These are phyloP conservation scores for Oldenlandia corymbosa DNA, from an alignment of 257 asterid genomes.

Conservation along the genomic window DNA sequence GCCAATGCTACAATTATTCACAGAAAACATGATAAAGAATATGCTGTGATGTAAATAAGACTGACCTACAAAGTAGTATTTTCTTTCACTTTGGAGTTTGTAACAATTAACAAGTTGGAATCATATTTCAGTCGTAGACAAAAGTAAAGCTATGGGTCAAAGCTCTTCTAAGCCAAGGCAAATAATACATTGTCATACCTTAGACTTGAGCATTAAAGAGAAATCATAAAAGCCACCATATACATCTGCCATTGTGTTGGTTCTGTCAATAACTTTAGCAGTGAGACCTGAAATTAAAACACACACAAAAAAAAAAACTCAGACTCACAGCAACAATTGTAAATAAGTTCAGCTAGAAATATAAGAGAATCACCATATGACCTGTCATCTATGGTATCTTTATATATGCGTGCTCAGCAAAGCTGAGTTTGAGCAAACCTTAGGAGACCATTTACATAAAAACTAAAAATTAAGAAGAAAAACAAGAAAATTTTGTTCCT, in stretches of 20 bases:
- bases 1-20: too few relatives aligned
- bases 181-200: conserved; percentile 52
- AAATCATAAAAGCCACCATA: conserved; percentile 92
- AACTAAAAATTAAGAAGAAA: neutral
- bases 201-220: conserved; percentile 71
- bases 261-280: conserved; percentile 74
- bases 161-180: conserved; percentile 8
- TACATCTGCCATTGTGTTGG: conserved; percentile 74
- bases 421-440: neutral
- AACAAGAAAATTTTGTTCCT: neutral
- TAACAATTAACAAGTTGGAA: neutral
- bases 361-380: conserved; percentile 3
- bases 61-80: too few relatives aligned
- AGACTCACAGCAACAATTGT: neutral
- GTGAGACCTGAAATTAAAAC: conserved; percentile 64
- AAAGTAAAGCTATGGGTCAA: neutral
- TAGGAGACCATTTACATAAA: neutral
- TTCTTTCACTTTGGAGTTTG: too few relatives aligned
- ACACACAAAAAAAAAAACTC: neutral
- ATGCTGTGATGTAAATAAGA: too few relatives aligned
- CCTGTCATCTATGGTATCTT: neutral
- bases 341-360: neutral
- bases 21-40: too few relatives aligned
- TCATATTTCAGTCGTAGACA: neutral
- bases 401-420: neutral